These are phyloP conservation scores for Podospora comata DNA, from an alignment of 495 filamentous ascomycete genomes.

Conservation along the genomic window DNA sequence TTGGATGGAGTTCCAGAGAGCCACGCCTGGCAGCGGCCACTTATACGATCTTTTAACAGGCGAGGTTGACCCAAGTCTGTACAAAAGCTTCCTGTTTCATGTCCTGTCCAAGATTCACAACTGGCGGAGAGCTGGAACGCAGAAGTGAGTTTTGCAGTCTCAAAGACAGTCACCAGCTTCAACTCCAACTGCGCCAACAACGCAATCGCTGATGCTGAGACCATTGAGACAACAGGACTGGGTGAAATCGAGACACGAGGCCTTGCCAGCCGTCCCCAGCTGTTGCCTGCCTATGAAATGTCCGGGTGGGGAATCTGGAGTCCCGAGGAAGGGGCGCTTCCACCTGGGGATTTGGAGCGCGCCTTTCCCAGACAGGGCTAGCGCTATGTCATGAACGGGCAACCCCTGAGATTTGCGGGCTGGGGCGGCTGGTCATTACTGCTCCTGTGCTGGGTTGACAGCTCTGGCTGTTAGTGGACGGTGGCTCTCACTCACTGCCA, in stretches of 20 bases:
- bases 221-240: background rate
- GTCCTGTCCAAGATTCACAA: too few species aligned
- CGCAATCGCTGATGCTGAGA: background rate
- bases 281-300: background rate
- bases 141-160: background rate
- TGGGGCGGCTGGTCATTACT: slow-evolving; percentile 13
- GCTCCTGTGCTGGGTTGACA: slow-evolving; percentile 21
- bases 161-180: background rate
- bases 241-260: background rate
- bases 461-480: slow-evolving; percentile 11
- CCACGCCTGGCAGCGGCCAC: background rate
- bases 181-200: background rate
- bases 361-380: slow-evolving; percentile 20
- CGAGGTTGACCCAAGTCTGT: background rate
- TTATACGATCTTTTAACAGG: background rate
- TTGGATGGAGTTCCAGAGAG: background rate
- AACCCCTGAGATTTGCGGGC: slow-evolving; percentile 30
- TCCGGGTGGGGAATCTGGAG: slow-evolving; percentile 1
- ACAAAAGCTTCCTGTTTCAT: background rate
- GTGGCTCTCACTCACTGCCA: background rate
- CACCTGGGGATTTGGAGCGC: slow-evolving; percentile 19
- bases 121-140: background rate
- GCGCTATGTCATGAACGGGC: slow-evolving; percentile 19
- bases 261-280: background rate
- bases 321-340: slow-evolving; percentile 11